Conservation (phyloP, 805 yeast species). For the Metschnikowia dekortorum region DNA sequence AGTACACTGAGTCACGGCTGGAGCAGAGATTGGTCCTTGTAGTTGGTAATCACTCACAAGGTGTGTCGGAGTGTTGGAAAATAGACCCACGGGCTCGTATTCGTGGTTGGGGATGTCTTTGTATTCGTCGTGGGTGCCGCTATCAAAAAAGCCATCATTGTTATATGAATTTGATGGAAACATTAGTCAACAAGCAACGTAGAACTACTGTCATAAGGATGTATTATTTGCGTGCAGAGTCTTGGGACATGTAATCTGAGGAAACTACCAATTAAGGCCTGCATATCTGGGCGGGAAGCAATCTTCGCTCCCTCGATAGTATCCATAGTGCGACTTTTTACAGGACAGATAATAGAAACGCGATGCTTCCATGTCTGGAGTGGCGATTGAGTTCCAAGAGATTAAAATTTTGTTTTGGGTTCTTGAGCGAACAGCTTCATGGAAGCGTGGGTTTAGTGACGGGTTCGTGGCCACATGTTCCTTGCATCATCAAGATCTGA, state of each 20-base stretch:
- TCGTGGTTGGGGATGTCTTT: not conserved
- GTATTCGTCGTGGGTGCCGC: not conserved
- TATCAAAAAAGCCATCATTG: not conserved
- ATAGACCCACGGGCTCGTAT: slow-evolving; percentile 3
- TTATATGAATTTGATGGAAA: not conserved
- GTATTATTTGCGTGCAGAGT: not conserved
- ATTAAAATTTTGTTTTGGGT: not conserved
- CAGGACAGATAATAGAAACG: not conserved
- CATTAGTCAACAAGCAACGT: not conserved
- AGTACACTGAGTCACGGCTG: slow-evolving; percentile 10
- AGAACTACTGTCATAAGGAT: not conserved
- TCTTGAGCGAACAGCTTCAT: not conserved
- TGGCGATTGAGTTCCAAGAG: not conserved
- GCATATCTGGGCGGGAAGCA: slow-evolving; percentile 2
- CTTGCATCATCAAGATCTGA: not conserved
- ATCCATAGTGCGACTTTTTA: not conserved
- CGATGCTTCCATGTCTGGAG: not conserved
- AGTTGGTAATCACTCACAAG: not conserved
- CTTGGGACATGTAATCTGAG: not conserved
- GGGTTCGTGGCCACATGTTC: not conserved
- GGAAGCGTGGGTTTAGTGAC: not conserved
- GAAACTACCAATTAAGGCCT: not conserved
- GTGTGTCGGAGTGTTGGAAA: slow-evolving; percentile 1
- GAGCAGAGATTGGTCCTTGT: slow-evolving; percentile 14
- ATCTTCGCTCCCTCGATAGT: slow-evolving; percentile 1